These are phyloP conservation scores for Adansonia grandidieri DNA, from an alignment of 441 rosid species.

Conservation along the genomic window DNA sequence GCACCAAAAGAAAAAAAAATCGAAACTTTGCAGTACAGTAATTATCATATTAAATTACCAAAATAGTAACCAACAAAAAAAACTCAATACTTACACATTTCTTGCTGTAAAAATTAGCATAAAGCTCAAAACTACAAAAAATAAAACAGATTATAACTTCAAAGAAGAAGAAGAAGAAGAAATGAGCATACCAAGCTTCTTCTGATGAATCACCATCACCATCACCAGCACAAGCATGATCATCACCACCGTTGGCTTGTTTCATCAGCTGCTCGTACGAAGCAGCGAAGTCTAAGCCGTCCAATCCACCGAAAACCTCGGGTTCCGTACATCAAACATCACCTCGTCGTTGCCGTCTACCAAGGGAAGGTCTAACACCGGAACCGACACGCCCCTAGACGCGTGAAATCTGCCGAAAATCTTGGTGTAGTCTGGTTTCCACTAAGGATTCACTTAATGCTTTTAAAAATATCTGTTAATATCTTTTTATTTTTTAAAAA, in stretches of 20 bases:
- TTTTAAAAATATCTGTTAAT: too few relatives aligned
- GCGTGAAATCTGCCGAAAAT: constrained; percentile 79
- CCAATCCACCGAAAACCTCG: constrained; percentile 67
- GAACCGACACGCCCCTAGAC: constrained; percentile 78
- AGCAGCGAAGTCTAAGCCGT: constrained; percentile 60
- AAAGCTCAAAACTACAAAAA: background rate
- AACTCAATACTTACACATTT: background rate
- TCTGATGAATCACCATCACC: constrained; percentile 53
- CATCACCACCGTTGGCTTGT: constrained; percentile 41
- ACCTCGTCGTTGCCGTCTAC: constrained; percentile 47
- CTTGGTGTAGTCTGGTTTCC: constrained; percentile 59
- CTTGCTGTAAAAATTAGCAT: background rate
- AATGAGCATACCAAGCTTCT: constrained; percentile 61
- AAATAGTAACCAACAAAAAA: background rate
- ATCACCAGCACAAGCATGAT: background rate
- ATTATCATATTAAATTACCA: background rate
- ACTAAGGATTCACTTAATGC: too few relatives aligned
- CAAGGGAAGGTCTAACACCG: constrained; percentile 83
- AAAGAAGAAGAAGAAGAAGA: constrained; percentile 2
- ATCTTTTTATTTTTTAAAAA: too few relatives aligned
- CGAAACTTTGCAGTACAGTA: background rate
- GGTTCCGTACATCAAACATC: constrained; percentile 66
- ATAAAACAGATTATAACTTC: background rate
- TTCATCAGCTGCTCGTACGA: constrained; percentile 64
- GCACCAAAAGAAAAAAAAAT: background rate